Percentiles rank a stretch among this genome's conserved stretches.
These are phyloP conservation scores for Gossypium gossypioides DNA, from an alignment of 441 rosid species.

Conservation along the genomic window DNA sequence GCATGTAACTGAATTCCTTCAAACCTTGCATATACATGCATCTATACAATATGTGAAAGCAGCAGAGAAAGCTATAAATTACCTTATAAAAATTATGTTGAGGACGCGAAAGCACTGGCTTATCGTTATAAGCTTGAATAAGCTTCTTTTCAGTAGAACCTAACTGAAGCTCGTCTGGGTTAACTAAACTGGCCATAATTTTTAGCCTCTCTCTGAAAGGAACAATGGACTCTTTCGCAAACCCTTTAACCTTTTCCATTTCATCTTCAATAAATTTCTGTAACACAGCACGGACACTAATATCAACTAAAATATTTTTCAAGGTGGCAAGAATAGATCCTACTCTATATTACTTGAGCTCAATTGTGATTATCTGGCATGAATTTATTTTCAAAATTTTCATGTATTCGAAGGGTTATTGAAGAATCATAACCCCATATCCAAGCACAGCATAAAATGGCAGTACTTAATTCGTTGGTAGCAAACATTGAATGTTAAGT, in stretches of 20 bases:
- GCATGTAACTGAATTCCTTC: background rate
- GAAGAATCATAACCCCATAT: background rate
- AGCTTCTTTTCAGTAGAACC: constrained; percentile 76
- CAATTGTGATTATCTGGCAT: background rate
- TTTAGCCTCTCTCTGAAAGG: constrained; percentile 88
- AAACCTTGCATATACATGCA: background rate
- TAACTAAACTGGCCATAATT: constrained; percentile 65
- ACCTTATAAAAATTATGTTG: constrained; percentile 74
- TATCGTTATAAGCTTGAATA: constrained; percentile 69
- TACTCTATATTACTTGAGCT: background rate
- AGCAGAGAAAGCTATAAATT: background rate
- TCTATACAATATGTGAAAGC: background rate
- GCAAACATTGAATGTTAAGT: background rate
- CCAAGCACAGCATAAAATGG: background rate
- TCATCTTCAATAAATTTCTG: constrained; percentile 85
- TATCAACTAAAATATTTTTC: background rate
- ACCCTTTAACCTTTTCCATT: constrained; percentile 78
- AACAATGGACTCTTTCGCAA: constrained; percentile 56
- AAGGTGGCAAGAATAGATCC: background rate
- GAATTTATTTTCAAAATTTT: background rate
- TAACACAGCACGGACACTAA: background rate
- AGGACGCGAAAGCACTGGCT: constrained; percentile 90
- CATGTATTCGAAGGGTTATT: background rate
- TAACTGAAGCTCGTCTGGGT: constrained; percentile 68
- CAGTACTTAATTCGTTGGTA: background rate